Evolutionary conservation across 2,329 filamentous ascomycete genomes (phyloP).

Genomic region (Botryosphaeria agaves): DNA sequence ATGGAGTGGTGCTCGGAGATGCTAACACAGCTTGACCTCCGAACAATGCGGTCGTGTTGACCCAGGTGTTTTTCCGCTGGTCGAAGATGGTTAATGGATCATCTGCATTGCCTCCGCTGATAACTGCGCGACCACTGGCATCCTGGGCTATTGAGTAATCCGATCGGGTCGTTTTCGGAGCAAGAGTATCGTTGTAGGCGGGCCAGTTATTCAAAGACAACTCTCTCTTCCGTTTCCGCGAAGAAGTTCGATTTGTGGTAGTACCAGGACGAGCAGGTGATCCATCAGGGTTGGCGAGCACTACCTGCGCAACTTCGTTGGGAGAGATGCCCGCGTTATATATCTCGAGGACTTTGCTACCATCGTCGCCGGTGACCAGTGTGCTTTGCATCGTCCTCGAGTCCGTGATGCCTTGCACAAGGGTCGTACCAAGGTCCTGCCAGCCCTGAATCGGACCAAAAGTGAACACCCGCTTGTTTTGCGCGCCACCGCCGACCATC

Average conservation of each 20-base stretch:
- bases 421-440: slow-evolving; percentile 45
- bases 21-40: slow-evolving; percentile 19
- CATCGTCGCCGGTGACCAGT: slow-evolving; percentile 55
- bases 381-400: slow-evolving; percentile 42
- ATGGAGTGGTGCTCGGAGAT: slow-evolving; percentile 16
- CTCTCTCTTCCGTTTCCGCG: slow-evolving; percentile 28
- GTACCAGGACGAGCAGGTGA: slow-evolving; percentile 27
- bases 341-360: slow-evolving; percentile 59
- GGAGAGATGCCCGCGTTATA: slow-evolving; percentile 62
- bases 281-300: slow-evolving; percentile 46
- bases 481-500: slow-evolving; percentile 54
- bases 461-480: slow-evolving; percentile 52
- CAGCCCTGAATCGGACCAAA: slow-evolving; percentile 50
- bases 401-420: slow-evolving; percentile 43
- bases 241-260: slow-evolving; percentile 21
- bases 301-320: slow-evolving; percentile 54
- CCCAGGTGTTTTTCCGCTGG: slow-evolving; percentile 57
- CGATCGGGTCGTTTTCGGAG: slow-evolving; percentile 45
- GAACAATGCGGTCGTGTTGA: slow-evolving; percentile 51
- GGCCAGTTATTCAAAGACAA: slow-evolving; percentile 53
- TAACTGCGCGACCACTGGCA: slow-evolving; percentile 48
- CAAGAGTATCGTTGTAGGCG: slow-evolving; percentile 57
- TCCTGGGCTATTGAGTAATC: slow-evolving; percentile 57
- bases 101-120: slow-evolving; percentile 55
- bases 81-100: slow-evolving; percentile 64